Conservation (phyloP, 257 asterid genomes). For the Petunia axillaris region DNA sequence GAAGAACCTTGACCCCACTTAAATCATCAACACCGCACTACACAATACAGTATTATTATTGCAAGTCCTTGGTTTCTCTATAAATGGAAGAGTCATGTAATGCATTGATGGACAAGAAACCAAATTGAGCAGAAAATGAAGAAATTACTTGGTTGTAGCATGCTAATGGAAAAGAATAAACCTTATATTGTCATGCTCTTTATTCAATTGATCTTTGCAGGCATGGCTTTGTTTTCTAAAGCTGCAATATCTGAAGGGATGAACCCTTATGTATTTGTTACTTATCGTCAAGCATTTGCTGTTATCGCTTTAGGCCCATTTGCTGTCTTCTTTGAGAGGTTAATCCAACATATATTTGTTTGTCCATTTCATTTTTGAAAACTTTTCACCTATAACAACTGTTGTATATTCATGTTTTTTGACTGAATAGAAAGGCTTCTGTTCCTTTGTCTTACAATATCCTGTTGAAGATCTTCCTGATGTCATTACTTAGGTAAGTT, state of each 20-base stretch:
- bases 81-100: constrained; percentile 20
- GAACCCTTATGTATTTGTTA: constrained; percentile 61
- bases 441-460: constrained; percentile 47
- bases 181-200: constrained; percentile 46
- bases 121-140: constrained; percentile 11
- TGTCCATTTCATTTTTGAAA: too few species aligned
- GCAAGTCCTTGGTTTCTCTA: neutral
- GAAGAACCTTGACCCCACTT: constrained; percentile 13
- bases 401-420: neutral
- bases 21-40: neutral
- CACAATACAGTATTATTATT: neutral
- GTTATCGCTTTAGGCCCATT: constrained; percentile 52
- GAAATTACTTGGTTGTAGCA: constrained; percentile 11
- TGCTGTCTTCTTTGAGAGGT: constrained; percentile 60
- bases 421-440: constrained; percentile 42
- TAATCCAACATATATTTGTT: neutral
- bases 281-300: constrained; percentile 66
- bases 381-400: neutral
- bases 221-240: constrained; percentile 65
- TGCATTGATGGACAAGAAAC: neutral
- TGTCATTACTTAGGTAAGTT: constrained; percentile 62
- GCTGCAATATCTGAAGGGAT: constrained; percentile 55
- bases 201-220: constrained; percentile 52
- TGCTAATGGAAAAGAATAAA: constrained; percentile 34
- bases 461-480: constrained; percentile 48